These are phyloP conservation scores for Clavispora santaluciae DNA, from an alignment of 805 yeast species.

Conservation along the genomic window DNA sequence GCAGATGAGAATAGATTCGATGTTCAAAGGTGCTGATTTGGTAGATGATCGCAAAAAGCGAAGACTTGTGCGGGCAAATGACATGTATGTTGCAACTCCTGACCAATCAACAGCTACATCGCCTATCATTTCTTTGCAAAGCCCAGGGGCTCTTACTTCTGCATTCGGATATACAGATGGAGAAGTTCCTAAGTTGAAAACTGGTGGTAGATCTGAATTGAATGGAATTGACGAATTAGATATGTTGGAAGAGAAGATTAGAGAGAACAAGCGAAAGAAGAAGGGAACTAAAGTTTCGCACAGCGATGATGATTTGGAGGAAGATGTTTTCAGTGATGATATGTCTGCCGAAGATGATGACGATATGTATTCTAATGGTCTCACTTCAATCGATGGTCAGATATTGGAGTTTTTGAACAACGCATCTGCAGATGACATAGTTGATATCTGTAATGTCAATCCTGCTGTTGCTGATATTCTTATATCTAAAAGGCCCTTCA, in stretches of 20 bases:
- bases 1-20: conserved; percentile 25
- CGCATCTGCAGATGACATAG: conserved; percentile 68
- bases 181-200: conserved; percentile 5
- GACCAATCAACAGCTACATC: neutral
- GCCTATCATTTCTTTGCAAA: neutral
- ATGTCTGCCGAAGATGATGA: conserved; percentile 44
- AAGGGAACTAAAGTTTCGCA: conserved; percentile 7
- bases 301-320: conserved; percentile 43
- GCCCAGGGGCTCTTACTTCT: conserved; percentile 2
- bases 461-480: conserved; percentile 62
- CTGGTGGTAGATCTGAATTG: conserved; percentile 6
- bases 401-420: conserved; percentile 74
- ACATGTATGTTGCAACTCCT: conserved; percentile 4
- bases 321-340: conserved; percentile 45
- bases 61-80: conserved; percentile 31
- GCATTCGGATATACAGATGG: conserved; percentile 6
- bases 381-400: conserved; percentile 54
- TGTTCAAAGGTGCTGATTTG: conserved; percentile 6
- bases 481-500: conserved; percentile 67
- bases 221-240: conserved; percentile 34
- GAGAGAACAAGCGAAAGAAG: conserved; percentile 25
- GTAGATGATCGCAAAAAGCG: conserved; percentile 24
- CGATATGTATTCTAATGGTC: conserved; percentile 28
- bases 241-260: conserved; percentile 34
- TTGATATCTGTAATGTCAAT: conserved; percentile 72